Conservation (phyloP, 352 stramenopile genomes). For the Thalassiosira mediterranea region DNA sequence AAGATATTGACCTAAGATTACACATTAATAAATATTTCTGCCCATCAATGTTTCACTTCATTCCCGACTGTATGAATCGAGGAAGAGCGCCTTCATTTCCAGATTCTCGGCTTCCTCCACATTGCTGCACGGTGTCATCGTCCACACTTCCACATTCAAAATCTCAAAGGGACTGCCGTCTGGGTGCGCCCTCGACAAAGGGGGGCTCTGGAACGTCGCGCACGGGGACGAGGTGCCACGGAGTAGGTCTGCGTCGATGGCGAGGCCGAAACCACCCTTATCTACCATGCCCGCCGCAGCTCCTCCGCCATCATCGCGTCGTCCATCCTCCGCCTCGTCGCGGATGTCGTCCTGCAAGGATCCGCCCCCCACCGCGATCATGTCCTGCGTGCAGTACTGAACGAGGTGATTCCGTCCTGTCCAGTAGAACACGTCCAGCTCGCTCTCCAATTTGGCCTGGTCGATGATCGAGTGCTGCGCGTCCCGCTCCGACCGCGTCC, state of each 20-base stretch:
- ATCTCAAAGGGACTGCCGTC: conserved; percentile 75
- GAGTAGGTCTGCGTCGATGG: conserved; percentile 69
- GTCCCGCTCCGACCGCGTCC: conserved; percentile 40
- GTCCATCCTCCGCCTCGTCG: background rate
- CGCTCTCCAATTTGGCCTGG: conserved; percentile 64
- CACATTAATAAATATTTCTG: too few species aligned
- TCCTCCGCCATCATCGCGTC: conserved; percentile 20
- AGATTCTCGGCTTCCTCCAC: conserved; percentile 60
- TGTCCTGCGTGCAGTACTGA: conserved; percentile 62
- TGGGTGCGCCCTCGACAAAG: conserved; percentile 41
- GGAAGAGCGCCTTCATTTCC: conserved; percentile 67
- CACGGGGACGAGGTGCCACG: conserved; percentile 60
- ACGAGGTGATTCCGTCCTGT: conserved; percentile 53
- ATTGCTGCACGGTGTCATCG: conserved; percentile 60
- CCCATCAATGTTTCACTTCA: too few species aligned
- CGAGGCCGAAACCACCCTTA: conserved; percentile 68
- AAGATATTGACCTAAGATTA: too few species aligned
- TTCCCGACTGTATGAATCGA: conserved; percentile 43
- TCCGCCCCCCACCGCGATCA: conserved; percentile 62
- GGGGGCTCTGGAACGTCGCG: conserved; percentile 71
- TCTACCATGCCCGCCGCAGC: conserved; percentile 7
- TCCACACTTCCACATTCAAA: conserved; percentile 79
- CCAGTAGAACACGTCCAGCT: conserved; percentile 66
- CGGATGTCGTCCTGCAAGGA: conserved; percentile 20
- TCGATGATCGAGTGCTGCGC: conserved; percentile 52